phyloP scores from a whole-genome alignment of 495 filamentous ascomycete genomes.

The Penicillium nucicola region DNA sequence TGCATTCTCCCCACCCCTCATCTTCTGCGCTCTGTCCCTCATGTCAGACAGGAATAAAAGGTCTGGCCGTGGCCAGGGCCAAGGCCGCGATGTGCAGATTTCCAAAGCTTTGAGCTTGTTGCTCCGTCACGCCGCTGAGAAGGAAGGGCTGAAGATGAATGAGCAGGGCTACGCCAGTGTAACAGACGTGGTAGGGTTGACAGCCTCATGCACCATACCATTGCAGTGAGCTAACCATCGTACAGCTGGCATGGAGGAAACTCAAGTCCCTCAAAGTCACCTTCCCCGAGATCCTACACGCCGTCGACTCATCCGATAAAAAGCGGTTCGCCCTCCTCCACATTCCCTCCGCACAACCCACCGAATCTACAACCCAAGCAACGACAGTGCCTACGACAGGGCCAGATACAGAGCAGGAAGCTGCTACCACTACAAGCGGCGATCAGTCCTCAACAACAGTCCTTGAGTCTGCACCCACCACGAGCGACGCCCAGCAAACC shows the following conservation, averaged over 20 bases:
- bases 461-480: conserved; percentile 9
- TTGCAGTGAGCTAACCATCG: not conserved
- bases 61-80: conserved; percentile 12
- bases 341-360: conserved; percentile 29
- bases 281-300: conserved; percentile 66
- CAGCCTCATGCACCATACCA: not conserved
- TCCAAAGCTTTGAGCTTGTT: conserved; percentile 79
- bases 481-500: conserved; percentile 23
- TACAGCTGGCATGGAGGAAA: conserved; percentile 65
- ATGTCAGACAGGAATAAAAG: conserved; percentile 4
- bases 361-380: conserved; percentile 12
- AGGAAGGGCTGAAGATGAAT: conserved; percentile 73
- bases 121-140: conserved; percentile 78
- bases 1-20: not conserved
- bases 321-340: conserved; percentile 74
- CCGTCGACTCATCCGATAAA: conserved; percentile 78
- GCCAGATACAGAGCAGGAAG: conserved; percentile 13
- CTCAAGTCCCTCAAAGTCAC: conserved; percentile 67
- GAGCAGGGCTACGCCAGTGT: conserved; percentile 77
- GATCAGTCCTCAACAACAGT: conserved; percentile 10
- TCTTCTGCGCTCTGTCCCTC: not conserved
- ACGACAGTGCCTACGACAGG: conserved; percentile 11
- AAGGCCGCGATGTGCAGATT: conserved; percentile 58
- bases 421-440: not conserved
- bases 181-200: conserved; percentile 64